Evolutionary conservation across 495 filamentous ascomycete species (phyloP).

Genomic region (Podospora pseudopauciseta): DNA sequence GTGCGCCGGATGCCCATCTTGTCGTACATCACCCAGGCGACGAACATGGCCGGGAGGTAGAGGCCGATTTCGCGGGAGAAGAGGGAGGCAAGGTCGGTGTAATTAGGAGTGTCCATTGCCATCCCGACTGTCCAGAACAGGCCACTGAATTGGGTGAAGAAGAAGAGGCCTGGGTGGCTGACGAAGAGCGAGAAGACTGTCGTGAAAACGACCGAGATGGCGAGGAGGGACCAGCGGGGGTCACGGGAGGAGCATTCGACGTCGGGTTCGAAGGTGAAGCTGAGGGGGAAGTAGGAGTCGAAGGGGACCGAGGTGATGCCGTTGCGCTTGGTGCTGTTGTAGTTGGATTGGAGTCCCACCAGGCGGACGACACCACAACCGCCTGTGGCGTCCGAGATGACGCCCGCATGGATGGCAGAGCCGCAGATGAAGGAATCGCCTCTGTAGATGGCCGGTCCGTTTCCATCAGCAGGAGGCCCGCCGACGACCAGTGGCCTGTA

Average conservation of each 20-base stretch:
- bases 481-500: constrained; percentile 74
- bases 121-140: constrained; percentile 76
- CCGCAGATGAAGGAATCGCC: constrained; percentile 82
- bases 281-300: constrained; percentile 51
- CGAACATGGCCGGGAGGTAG: constrained; percentile 73
- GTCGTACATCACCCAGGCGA: constrained; percentile 68
- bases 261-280: constrained; percentile 58
- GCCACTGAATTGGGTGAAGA: constrained; percentile 64
- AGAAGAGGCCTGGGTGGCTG: constrained; percentile 64
- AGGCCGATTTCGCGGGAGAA: constrained; percentile 68
- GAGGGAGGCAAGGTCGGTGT: constrained; percentile 49
- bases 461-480: constrained; percentile 53
- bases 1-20: constrained; percentile 51
- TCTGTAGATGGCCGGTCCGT: constrained; percentile 58
- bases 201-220: constrained; percentile 66
- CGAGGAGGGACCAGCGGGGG: constrained; percentile 48
- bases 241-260: constrained; percentile 46
- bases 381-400: constrained; percentile 62
- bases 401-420: constrained; percentile 72
- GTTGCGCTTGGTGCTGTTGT: constrained; percentile 18
- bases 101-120: constrained; percentile 66
- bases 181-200: constrained; percentile 65
- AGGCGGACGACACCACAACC: constrained; percentile 55
- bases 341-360: constrained; percentile 14
- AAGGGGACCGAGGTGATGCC: constrained; percentile 23